Base-by-base conservation (phyloP, 2,329 filamentous ascomycete genomes). In the Ophiostoma montium region DNA sequence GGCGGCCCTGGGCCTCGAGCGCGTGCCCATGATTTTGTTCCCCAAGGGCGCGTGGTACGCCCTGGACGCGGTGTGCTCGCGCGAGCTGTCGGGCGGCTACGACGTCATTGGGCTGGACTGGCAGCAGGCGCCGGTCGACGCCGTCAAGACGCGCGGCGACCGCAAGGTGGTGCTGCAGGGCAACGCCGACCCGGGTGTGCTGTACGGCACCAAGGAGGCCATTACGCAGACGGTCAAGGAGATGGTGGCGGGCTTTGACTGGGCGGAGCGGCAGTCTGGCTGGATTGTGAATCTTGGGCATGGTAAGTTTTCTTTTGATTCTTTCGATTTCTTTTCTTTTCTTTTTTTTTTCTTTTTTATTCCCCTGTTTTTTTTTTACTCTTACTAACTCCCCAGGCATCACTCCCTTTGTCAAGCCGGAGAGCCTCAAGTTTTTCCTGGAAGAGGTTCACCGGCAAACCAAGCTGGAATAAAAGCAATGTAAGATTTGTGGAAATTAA, bases 221-320 rank as follows among this genome's bases (percentile, higher is more conserved):
- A 96, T 98, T 56, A 92, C 87, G 4, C 71, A 75, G 55, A 84
- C 82, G 0, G 89, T 95, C 8, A 75, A 90, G 65, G 72, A 81
- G 43, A 95, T 95, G 84, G 86, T 94, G 1, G 70, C 80, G 53
- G 90, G 90, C 0, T 98, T 96, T 61, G 74, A 75, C 52, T 80
- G 78, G 63, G 67, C 68, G 5, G 80, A 81, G 54, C 84, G 83
- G 49, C 90, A 88, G 66, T 80, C 89, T 64, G 86, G 90, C 36
- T 98, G 92, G 90, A 96, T 98, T 58, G 87, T 86, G 44, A 98
- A 98, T 63, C 74, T 98, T 54, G 92, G 92, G 9, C 92, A 98
- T 62, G 92, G 23, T 27, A 8, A 27, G 23, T 92, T 86, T 75
- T 61, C 78, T 23, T 27, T 3, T 4, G 7, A 33, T 13, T 43